Conservation (phyloP, 371 early-diverging fungal species). For the Actinomortierella wolfii region DNA sequence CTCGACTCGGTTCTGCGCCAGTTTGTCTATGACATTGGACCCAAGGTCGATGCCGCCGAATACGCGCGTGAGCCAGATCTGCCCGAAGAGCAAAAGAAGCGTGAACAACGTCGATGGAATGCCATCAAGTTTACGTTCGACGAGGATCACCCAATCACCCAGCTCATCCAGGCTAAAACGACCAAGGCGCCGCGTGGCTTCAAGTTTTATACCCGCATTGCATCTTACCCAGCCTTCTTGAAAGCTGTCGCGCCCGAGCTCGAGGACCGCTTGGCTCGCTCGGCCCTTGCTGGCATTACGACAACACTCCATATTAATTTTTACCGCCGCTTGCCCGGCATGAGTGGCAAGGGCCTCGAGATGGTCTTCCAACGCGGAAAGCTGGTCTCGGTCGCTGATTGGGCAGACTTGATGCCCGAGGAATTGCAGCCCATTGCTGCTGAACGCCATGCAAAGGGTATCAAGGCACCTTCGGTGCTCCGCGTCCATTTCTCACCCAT, state of each 20-base stretch:
- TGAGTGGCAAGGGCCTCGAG: slow-evolving; percentile 19
- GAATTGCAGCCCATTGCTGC: slow-evolving; percentile 7
- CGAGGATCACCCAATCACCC: slow-evolving; percentile 14
- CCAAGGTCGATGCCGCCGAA: not conserved
- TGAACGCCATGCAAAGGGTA: slow-evolving; percentile 14
- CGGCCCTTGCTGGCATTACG: slow-evolving; percentile 19
- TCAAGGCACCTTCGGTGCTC: slow-evolving; percentile 10
- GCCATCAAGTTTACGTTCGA: slow-evolving; percentile 2
- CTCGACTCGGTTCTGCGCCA: slow-evolving; percentile 17
- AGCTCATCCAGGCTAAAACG: slow-evolving; percentile 11
- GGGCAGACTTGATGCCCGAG: slow-evolving; percentile 6
- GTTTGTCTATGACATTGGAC: too few relatives aligned
- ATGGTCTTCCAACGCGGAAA: slow-evolving; percentile 24
- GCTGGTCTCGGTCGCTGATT: slow-evolving; percentile 27
- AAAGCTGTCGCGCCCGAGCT: slow-evolving; percentile 23
- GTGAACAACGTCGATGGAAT: not conserved
- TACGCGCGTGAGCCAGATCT: not conserved
- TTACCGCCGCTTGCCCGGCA: slow-evolving; percentile 18
- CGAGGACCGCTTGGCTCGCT: slow-evolving; percentile 25
- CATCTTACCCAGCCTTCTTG: slow-evolving; percentile 29
- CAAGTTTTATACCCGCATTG: slow-evolving; percentile 27
- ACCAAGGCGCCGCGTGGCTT: not conserved
- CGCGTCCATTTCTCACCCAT: slow-evolving; percentile 20
- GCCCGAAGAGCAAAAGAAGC: slow-evolving; percentile 2
- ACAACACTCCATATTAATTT: slow-evolving; percentile 24